These are phyloP conservation scores for Nemania sp. DNA, from an alignment of 2,329 filamentous ascomycete species.

Conservation along the genomic window DNA sequence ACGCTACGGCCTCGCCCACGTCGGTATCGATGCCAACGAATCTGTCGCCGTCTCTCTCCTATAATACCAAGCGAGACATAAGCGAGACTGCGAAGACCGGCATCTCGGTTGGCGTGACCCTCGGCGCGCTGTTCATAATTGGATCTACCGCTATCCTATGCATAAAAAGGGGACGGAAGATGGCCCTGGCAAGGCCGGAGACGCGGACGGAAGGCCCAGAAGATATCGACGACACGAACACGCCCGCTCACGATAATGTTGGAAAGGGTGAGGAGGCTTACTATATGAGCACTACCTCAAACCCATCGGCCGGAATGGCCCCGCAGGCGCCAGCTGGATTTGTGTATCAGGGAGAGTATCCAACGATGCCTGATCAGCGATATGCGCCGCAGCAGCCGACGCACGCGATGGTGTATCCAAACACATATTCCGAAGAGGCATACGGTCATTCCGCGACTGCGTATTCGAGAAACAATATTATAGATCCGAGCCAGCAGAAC, in stretches of 20 bases:
- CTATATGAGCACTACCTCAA: constrained; percentile 10
- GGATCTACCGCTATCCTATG: constrained; percentile 17
- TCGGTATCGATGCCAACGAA: constrained; percentile 6
- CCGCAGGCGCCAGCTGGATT: constrained; percentile 2
- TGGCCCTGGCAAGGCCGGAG: constrained; percentile 9
- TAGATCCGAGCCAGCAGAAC: constrained; percentile 9
- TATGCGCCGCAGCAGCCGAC: constrained; percentile 15
- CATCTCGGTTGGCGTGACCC: constrained; percentile 22
- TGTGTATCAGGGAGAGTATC: constrained; percentile 7
- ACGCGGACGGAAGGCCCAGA: background rate
- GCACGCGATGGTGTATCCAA: background rate
- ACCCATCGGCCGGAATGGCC: background rate
- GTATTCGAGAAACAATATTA: constrained; percentile 1
- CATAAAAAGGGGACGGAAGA: constrained; percentile 13
- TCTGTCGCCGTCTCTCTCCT: constrained; percentile 9
- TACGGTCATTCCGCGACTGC: constrained; percentile 6
- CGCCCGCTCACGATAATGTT: background rate
- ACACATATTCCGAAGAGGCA: background rate
- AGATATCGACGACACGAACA: constrained; percentile 8
- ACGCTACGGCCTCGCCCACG: background rate
- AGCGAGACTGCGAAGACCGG: constrained; percentile 15
- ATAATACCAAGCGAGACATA: background rate
- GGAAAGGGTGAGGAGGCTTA: constrained; percentile 9
- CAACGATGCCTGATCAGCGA: constrained; percentile 12
- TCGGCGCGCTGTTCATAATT: constrained; percentile 15